These are phyloP conservation scores for Gnaphalium uliginosum DNA, from an alignment of 129 eudicot species.

Conservation along the genomic window DNA sequence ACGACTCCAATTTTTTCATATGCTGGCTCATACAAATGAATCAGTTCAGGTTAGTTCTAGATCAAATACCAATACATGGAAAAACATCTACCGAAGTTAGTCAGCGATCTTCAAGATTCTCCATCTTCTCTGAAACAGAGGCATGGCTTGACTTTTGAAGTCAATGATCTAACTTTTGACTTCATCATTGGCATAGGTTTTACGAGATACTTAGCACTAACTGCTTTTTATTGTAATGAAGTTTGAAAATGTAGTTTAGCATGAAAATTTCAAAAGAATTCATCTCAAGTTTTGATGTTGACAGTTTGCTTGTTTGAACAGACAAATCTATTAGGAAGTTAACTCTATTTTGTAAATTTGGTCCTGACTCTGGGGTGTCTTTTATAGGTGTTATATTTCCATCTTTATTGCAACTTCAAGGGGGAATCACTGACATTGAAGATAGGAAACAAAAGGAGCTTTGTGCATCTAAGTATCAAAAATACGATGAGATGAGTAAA, in stretches of 20 bases:
- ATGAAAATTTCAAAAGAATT: not conserved
- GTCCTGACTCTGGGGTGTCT: slow-evolving; percentile 17
- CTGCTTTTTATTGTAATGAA: not conserved
- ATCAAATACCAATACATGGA: not conserved
- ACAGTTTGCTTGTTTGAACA: not conserved
- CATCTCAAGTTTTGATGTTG: not conserved
- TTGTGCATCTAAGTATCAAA: slow-evolving; percentile 56
- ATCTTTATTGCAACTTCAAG: slow-evolving; percentile 78
- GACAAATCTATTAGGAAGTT: not conserved
- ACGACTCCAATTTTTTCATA: not conserved
- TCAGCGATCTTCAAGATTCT: not conserved
- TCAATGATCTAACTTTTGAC: not conserved
- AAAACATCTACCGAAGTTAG: not conserved
- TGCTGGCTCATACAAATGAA: not conserved
- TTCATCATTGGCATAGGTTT: not conserved
- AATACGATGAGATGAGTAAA: slow-evolving; percentile 50
- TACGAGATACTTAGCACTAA: not conserved
- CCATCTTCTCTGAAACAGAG: not conserved
- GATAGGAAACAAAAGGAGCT: slow-evolving; percentile 76
- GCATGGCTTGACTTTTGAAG: not conserved
- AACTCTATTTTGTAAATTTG: slow-evolving; percentile 1
- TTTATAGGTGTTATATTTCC: slow-evolving; percentile 72
- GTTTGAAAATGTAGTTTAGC: not conserved
- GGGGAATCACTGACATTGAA: slow-evolving; percentile 73
- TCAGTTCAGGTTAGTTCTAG: not conserved